phyloP scores from a whole-genome alignment of 169 alveolate species.

The Babesia caballi region DNA sequence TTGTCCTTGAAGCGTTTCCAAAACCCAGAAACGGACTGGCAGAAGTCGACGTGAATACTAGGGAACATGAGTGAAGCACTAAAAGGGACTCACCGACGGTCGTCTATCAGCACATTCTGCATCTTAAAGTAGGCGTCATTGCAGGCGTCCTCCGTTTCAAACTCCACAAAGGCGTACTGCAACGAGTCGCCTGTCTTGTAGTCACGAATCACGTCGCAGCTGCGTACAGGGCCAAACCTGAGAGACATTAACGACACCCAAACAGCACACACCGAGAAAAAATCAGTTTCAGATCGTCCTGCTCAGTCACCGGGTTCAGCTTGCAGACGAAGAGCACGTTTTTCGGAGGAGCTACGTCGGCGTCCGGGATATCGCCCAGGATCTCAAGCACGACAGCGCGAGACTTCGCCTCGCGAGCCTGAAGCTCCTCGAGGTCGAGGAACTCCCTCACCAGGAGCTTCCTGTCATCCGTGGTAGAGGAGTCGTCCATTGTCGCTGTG shows the following conservation, averaged over 20 bases:
- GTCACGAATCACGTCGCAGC: constrained; percentile 95
- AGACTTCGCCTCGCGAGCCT: constrained; percentile 88
- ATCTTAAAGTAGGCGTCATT: constrained; percentile 95
- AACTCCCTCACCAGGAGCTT: constrained; percentile 81
- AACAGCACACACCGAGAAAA: constrained; percentile 70
- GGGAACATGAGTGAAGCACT: neutral
- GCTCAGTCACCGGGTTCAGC: constrained; percentile 96
- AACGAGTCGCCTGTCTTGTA: constrained; percentile 97
- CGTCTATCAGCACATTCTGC: constrained; percentile 96
- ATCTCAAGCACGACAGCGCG: constrained; percentile 94
- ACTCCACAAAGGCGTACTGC: constrained; percentile 97
- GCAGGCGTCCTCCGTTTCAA: constrained; percentile 92
- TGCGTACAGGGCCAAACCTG: constrained; percentile 92
- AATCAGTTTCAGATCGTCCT: constrained; percentile 92
- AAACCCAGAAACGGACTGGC: constrained; percentile 81
- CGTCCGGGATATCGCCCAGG: constrained; percentile 97
- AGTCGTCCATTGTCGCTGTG: neutral
- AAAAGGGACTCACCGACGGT: constrained; percentile 70
- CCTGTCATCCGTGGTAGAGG: constrained; percentile 41
- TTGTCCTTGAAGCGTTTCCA: constrained; percentile 67
- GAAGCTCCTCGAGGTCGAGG: constrained; percentile 79
- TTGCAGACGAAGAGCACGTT: constrained; percentile 96
- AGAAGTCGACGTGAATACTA: constrained; percentile 86
- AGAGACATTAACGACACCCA: constrained; percentile 12
- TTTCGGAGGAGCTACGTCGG: constrained; percentile 98